Percentiles rank a stretch among this genome's conserved stretches.
Conservation (phyloP, 176 grass and related monocot genomes). For the Eragrostis curvula region DNA sequence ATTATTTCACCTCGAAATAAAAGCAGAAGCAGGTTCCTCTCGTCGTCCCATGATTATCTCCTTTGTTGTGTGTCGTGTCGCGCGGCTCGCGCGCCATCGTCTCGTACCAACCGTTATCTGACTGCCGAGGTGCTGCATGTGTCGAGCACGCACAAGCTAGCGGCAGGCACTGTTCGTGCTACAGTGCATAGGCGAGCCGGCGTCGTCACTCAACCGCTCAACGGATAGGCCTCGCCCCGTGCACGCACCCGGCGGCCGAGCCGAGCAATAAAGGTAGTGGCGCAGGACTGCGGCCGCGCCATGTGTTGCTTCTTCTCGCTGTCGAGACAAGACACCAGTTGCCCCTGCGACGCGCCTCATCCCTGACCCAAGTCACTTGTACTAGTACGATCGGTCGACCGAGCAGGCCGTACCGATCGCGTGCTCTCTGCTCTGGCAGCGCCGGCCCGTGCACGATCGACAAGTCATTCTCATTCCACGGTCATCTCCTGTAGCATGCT, state of each 20-base stretch:
- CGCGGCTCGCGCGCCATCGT: not conserved
- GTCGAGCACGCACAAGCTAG: not conserved
- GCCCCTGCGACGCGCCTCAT: too few relatives aligned
- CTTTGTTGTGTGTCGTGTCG: not conserved
- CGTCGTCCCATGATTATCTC: not conserved
- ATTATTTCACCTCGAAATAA: too few relatives aligned
- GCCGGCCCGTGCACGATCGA: slow-evolving; percentile 25
- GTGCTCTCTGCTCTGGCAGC: not conserved
- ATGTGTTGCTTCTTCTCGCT: too few relatives aligned
- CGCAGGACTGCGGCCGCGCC: too few relatives aligned
- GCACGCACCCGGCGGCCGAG: too few relatives aligned
- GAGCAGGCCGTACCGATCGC: not conserved
- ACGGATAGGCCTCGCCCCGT: too few relatives aligned
- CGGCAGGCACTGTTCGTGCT: too few relatives aligned
- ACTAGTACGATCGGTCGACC: too few relatives aligned
- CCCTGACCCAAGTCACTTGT: not conserved
- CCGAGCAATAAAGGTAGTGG: too few relatives aligned
- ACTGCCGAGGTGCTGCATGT: not conserved
- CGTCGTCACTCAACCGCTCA: too few relatives aligned
- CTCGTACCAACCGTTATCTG: not conserved
- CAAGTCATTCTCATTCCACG: not conserved
- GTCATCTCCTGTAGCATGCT: not conserved
- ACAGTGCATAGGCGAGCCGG: too few relatives aligned
- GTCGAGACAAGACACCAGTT: too few relatives aligned
- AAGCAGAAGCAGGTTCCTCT: not conserved